Base-by-base conservation (phyloP, 352 stramenopile genomes). In the Globisporangium sylvaticum region DNA sequence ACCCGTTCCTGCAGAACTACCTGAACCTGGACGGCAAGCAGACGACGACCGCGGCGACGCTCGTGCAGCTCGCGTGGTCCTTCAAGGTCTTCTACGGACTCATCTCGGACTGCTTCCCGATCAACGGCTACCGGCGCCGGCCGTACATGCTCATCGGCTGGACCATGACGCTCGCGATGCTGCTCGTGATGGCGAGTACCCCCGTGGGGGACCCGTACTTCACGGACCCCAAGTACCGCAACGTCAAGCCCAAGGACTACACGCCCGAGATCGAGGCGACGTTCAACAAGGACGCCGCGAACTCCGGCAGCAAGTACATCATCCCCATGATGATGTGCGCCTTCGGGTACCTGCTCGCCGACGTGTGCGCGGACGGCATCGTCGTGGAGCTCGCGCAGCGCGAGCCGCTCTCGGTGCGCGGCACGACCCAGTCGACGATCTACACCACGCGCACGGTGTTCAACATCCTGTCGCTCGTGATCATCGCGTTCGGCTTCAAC, bases 1-100 rank as follows among this genome's bases (percentile, higher is more conserved):
- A 75, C 55, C 70, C 70, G 22, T 75, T 75, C 54, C 72, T 87
- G 58, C 72, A 77, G 53, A 44, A 54, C 25, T 84, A 84, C 58
- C 62, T 84, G n/a, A 79, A 78, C 29, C 62, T 74, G 31, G 72
- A 68, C 22, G 76, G 76, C 27, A 69, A 69, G 42, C 65, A 76
- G 62, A 72, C 70, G 32, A 74, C 72, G 25, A 79, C 79, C 9
- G 75, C 78, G 10, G 72, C 72, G 3, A 74, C 76, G 15, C 55
- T 86, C 31, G 69, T 88, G 24, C 73, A 69, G 42, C 74, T 88
- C 44, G 70, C 78, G 18, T 80, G 76, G 67, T 81, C 71, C 57
- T 81, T 84, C 63, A 88, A 88, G 68, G 73, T 88, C 29, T 87
- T 88, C 34, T 81, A 83, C 54, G 79, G 79, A 10, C 77, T 88